phyloP scores from a whole-genome alignment of 768 basidiomycete genomes.

The Melanogaster broomeanus region DNA sequence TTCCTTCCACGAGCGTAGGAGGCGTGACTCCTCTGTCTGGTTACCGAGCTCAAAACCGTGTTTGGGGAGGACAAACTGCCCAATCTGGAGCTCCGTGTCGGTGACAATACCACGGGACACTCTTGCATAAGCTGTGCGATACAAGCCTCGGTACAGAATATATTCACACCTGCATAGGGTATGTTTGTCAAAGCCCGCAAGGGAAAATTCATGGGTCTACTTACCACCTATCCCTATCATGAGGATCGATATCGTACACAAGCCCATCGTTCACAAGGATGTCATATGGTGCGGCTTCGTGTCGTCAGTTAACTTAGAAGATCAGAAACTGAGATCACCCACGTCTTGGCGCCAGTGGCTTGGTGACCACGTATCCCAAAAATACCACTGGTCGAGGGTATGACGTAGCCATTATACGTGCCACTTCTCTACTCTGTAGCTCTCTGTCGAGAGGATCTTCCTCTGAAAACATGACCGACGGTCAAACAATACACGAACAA shows the following conservation, averaged over 20 bases:
- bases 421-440: conserved; percentile 79
- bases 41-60: conserved; percentile 55
- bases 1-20: conserved; percentile 67
- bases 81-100: conserved; percentile 89
- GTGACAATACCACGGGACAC: conserved; percentile 83
- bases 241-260: conserved; percentile 77
- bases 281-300: conserved; percentile 71
- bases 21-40: conserved; percentile 61
- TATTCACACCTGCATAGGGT: conserved; percentile 75
- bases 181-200: background rate
- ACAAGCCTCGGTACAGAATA: conserved; percentile 79
- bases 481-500: background rate
- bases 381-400: conserved; percentile 77
- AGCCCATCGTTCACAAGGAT: conserved; percentile 75
- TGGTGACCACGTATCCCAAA: conserved; percentile 79
- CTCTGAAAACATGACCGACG: conserved; percentile 46
- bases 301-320: conserved; percentile 8
- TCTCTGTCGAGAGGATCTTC: conserved; percentile 89
- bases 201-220: conserved; percentile 7
- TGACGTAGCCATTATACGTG: conserved; percentile 69
- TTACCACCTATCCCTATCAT: conserved; percentile 73
- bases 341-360: conserved; percentile 65
- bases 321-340: conserved; percentile 27
- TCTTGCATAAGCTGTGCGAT: conserved; percentile 80
- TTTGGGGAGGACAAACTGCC: conserved; percentile 76